Evolutionary conservation across 1,139 yeast species (phyloP).

Genomic region (Hemisphaericaspora lyxosophila): DNA sequence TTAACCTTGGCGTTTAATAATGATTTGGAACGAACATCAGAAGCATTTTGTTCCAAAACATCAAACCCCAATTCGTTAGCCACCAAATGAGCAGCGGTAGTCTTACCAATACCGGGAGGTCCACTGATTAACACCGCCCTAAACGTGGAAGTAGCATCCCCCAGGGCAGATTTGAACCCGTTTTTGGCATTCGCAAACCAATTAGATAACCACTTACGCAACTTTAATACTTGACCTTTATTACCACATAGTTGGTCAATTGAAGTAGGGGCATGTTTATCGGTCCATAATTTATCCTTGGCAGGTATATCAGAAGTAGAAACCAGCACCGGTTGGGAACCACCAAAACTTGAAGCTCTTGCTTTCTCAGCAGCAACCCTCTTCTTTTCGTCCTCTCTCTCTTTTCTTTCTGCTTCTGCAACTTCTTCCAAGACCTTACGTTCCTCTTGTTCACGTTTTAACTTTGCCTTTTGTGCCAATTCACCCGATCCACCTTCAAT

Average conservation of each 20-base stretch:
- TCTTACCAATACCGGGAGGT: constrained; percentile 84
- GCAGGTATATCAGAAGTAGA: constrained; percentile 31
- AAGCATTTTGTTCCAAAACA: constrained; percentile 73
- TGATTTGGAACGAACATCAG: constrained; percentile 86
- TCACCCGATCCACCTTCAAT: constrained; percentile 87
- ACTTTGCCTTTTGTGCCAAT: constrained; percentile 69
- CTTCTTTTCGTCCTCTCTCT: constrained; percentile 16
- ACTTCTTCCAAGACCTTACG: constrained; percentile 49
- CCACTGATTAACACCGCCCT: constrained; percentile 86
- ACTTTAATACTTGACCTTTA: constrained; percentile 66
- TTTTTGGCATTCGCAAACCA: constrained; percentile 65
- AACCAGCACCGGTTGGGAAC: constrained; percentile 9
- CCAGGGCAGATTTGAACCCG: constrained; percentile 57
- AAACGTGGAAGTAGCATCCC: constrained; percentile 61
- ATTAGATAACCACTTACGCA: constrained; percentile 70
- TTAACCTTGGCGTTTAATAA: constrained; percentile 67
- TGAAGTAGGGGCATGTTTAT: constrained; percentile 82
- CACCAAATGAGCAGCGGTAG: constrained; percentile 75
- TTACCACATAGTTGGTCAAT: constrained; percentile 87
- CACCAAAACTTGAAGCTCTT: constrained; percentile 4
- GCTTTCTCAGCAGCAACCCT: constrained; percentile 36
- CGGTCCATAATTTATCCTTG: constrained; percentile 81
- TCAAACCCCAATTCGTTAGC: constrained; percentile 71
- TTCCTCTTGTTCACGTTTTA: constrained; percentile 69
- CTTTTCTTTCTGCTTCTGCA: constrained; percentile 26